Evolutionary conservation across 164 flowering plant genomes (phyloP).

Genomic region (Vitis cinerea): DNA sequence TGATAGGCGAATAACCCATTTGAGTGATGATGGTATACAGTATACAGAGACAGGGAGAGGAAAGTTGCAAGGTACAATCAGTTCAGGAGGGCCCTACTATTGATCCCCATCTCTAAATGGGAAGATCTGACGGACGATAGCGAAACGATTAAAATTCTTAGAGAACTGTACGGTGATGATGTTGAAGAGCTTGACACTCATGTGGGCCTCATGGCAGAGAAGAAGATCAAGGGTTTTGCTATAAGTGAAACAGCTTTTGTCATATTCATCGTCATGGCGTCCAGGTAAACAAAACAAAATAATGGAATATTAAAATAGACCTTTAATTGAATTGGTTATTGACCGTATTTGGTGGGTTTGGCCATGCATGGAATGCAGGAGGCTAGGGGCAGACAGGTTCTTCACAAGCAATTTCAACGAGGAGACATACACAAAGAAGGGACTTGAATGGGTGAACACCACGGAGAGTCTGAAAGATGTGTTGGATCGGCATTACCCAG

Average conservation of each 20-base stretch:
- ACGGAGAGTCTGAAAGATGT: conserved; percentile 54
- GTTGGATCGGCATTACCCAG: conserved; percentile 45
- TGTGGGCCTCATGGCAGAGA: conserved; percentile 57
- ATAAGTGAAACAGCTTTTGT: conserved; percentile 58
- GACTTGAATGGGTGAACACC: conserved; percentile 50
- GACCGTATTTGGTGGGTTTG: no score
- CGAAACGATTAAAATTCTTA: conserved; percentile 33
- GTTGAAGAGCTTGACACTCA: conserved; percentile 52
- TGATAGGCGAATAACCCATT: no score
- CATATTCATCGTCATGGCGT: conserved; percentile 51
- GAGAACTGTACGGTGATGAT: conserved; percentile 47
- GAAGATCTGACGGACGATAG: conserved; percentile 50
- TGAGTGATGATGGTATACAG: conserved; percentile 15
- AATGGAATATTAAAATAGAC: not conserved
- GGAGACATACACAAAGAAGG: conserved; percentile 41
- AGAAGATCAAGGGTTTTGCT: conserved; percentile 58
- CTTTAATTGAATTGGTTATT: no score
- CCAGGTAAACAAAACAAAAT: conserved; percentile 29
- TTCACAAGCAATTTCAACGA: conserved; percentile 52
- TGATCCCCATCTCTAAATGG: conserved; percentile 55
- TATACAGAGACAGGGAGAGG: conserved; percentile 57
- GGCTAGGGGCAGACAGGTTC: conserved; percentile 58
- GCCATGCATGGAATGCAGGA: conserved; percentile 19
- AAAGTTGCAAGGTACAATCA: conserved; percentile 52
- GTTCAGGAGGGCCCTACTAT: conserved; percentile 44